Evolutionary conservation across 345 rosid genomes (phyloP), one percentile per base, ranked within the genome.

Genomic region (Noccaea caerulescens): DNA sequence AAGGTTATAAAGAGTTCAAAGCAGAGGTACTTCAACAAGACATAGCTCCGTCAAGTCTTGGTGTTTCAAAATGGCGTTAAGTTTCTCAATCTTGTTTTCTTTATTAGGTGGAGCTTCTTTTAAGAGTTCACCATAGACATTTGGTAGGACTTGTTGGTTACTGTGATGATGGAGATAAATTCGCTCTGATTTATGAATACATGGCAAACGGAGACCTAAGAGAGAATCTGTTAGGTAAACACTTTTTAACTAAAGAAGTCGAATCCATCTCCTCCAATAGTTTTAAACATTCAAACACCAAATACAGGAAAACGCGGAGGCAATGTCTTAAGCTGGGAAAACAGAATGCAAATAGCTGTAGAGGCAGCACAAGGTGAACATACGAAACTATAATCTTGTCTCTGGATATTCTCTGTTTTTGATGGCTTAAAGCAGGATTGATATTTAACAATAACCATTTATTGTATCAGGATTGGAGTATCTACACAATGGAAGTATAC

Each of bases 301-400:
- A 5, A 32, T 67, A 79, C 77, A 58, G 77, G 70, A 51, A 78
- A 63, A 36, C 60, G 55, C 1, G 66, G 59, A 8, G 63, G 62
- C 2, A 3, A 66, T 10, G 63, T 52, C 13, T 51, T 86, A 55
- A 77, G 61, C 3, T 86, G 90, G 87, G 81, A 72, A 69, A 71
- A 63, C 32, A 84, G 90, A 12, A 60, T 84, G 57, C 54, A 66
- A 38, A 84, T 84, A 58, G 83, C 87, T 51, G 39, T 79, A 58
- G 88, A 79, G 56, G 78, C 84, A 41, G 88, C 84, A 42, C 84
- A 82, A 83, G 90, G 90, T 83, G 16, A 62, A 32, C 33, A 49
- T 33, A 49, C 25, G 13, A 50, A 54, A n/a, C 10, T 25, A 0
- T 39, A 39, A 70, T 16, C 25, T 34, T 65, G 36, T 12, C 0